Base-by-base conservation (phyloP, 2,329 filamentous ascomycete species). In the Fusarium torreyae region DNA sequence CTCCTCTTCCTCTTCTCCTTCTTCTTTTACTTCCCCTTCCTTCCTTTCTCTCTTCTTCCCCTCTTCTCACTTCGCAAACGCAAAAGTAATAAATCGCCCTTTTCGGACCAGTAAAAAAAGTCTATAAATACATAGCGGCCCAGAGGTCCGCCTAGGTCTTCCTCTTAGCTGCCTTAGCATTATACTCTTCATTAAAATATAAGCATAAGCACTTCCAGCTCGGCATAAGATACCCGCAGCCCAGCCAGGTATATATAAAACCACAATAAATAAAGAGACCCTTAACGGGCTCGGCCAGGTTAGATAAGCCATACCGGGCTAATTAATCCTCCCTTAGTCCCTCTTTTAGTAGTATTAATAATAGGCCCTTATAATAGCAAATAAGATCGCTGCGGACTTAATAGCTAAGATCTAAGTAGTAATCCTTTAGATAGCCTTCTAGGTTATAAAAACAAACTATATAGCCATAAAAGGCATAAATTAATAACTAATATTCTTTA, bases 401-500 rank as follows among this genome's bases (percentile, higher is more conserved):
- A 49, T 49, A n/a, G 46, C 28, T 15, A n/a, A 49, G 22, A 49
- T 49, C 31, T 38, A 15, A n/a, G 31, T 49, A 15, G 18, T 18
- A 18, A 18, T 49, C 31, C 18, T 24, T 49, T 38, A 49, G 31
- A 31, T 49, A n/a, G 31, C 46, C 46, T 31, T 38, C 31, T 7
- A 49, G 46, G 28, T 49, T 49, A 11, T 15, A 15, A 15, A 42
- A 24, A 24, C 31, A 11, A 31, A 49, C 46, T 38, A n/a, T 15
- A 49, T 49, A 49, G 33, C 46, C 22, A n/a, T 49, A 15, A 31
- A 49, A 49, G 46, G 46, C 22, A 24, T n/a, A 49, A 18, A 38
- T 26, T 24, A 57, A 33, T 49, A 43, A 57, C 18, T 57, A 43
- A 18, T 42, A 50, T 57, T 57, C 38, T 40, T 26, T 33, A 57